phyloP scores from a whole-genome alignment of 2,329 filamentous ascomycete genomes.

The Cercospora nicotianae region DNA sequence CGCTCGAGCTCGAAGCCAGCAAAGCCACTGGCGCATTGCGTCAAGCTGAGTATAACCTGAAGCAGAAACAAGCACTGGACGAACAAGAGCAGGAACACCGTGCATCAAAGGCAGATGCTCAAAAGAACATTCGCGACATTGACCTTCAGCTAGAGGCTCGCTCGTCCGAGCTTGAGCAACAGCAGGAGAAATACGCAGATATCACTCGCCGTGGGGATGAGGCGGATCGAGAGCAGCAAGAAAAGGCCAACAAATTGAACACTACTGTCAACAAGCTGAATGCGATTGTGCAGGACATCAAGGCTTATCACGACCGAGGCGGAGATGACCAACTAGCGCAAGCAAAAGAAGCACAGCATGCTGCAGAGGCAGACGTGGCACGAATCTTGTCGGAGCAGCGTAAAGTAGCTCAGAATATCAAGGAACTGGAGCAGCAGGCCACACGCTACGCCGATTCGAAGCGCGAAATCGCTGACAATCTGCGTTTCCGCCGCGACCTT shows the following conservation, averaged over 20 bases:
- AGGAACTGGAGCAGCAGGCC: slow-evolving; percentile 74
- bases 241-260: slow-evolving; percentile 69
- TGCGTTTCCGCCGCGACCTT: slow-evolving; percentile 76
- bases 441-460: slow-evolving; percentile 79
- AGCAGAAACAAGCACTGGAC: slow-evolving; percentile 73
- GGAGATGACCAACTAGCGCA: slow-evolving; percentile 70
- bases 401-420: slow-evolving; percentile 67
- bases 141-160: slow-evolving; percentile 75
- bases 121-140: slow-evolving; percentile 65
- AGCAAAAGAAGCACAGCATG: slow-evolving; percentile 68
- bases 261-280: slow-evolving; percentile 76
- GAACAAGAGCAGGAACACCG: slow-evolving; percentile 73
- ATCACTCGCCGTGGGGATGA: slow-evolving; percentile 68
- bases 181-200: slow-evolving; percentile 75
- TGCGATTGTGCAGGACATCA: slow-evolving; percentile 73
- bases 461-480: slow-evolving; percentile 83
- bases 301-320: slow-evolving; percentile 72
- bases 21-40: slow-evolving; percentile 73
- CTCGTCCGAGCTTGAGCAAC: slow-evolving; percentile 72
- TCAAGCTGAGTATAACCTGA: slow-evolving; percentile 70
- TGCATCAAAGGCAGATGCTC: slow-evolving; percentile 66
- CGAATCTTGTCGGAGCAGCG: slow-evolving; percentile 67
- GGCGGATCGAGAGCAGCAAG: slow-evolving; percentile 70
- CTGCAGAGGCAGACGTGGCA: slow-evolving; percentile 65
- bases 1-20: slow-evolving; percentile 70